Conservation (phyloP, 225 moss, liverwort and hornwort genomes). For the Lunularia cruciata region DNA sequence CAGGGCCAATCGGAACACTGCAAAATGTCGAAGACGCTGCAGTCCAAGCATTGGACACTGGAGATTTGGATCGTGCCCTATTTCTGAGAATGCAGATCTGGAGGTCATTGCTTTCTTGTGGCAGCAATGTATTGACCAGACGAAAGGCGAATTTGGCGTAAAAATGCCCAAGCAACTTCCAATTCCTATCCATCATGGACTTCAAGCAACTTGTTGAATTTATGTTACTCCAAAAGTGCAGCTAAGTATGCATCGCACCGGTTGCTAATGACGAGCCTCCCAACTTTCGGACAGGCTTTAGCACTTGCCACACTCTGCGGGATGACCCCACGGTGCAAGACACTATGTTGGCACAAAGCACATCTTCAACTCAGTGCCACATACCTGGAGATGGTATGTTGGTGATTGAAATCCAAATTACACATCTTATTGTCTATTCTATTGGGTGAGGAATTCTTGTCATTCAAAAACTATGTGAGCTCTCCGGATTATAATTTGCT, state of each 20-base stretch:
- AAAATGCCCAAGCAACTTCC: no score
- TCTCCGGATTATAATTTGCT: no score
- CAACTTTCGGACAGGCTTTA: slow-evolving; percentile 47
- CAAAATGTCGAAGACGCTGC: slow-evolving; percentile 52
- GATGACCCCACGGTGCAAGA: slow-evolving; percentile 51
- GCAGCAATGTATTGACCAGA: no score
- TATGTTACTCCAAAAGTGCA: no score
- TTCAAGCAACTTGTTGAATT: no score
- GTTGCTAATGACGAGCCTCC: neutral
- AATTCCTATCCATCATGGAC: no score
- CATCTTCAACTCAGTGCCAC: slow-evolving; percentile 70
- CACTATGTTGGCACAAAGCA: slow-evolving; percentile 57
- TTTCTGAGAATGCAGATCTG: slow-evolving; percentile 69
- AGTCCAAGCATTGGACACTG: slow-evolving; percentile 47
- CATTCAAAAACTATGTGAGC: no score
- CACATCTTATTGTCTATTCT: no score
- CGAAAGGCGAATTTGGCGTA: no score
- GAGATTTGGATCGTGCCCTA: slow-evolving; percentile 60
- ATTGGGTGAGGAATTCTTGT: no score
- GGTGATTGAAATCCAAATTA: no score
- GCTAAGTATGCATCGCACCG: neutral
- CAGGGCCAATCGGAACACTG: slow-evolving; percentile 54
- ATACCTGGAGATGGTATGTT: slow-evolving; percentile 69
- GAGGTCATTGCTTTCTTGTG: neutral
- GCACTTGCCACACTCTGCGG: slow-evolving; percentile 79